These are phyloP conservation scores for Thermothielavioides terrestris DNA, from an alignment of 495 filamentous ascomycete genomes.

Conservation along the genomic window DNA sequence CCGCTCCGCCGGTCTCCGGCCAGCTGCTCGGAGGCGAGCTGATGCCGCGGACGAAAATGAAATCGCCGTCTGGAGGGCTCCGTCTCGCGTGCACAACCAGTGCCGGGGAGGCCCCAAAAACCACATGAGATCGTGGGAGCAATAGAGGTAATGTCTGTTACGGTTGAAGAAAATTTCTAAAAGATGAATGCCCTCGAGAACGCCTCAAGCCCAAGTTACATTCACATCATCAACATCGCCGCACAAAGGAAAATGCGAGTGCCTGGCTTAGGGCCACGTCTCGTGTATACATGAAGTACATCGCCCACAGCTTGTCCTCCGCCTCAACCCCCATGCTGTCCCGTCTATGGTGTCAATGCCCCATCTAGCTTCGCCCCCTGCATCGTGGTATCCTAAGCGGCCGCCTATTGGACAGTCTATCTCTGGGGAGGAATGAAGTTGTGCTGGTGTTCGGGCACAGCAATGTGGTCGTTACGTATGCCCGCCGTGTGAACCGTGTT, in stretches of 20 bases:
- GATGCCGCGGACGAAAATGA: not conserved
- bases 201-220: not conserved
- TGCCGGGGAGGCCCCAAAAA: slow-evolving; percentile 1
- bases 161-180: not conserved
- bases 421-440: not conserved
- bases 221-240: slow-evolving; percentile 9
- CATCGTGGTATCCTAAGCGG: not conserved
- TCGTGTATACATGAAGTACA: slow-evolving; percentile 4
- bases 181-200: not conserved
- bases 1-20: slow-evolving; percentile 14
- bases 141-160: not conserved
- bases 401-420: not conserved
- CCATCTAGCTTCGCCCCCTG: not conserved
- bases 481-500: not conserved
- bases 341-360: slow-evolving; percentile 3
- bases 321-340: not conserved
- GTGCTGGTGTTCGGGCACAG: not conserved
- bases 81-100: not conserved
- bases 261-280: slow-evolving; percentile 3
- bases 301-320: not conserved
- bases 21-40: not conserved
- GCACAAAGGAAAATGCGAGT: not conserved
- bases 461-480: slow-evolving; percentile 1
- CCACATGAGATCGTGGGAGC: not conserved
- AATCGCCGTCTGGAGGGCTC: not conserved